Conservation (phyloP, 2,329 filamentous ascomycete genomes). For the Beauveria bassiana region DNA sequence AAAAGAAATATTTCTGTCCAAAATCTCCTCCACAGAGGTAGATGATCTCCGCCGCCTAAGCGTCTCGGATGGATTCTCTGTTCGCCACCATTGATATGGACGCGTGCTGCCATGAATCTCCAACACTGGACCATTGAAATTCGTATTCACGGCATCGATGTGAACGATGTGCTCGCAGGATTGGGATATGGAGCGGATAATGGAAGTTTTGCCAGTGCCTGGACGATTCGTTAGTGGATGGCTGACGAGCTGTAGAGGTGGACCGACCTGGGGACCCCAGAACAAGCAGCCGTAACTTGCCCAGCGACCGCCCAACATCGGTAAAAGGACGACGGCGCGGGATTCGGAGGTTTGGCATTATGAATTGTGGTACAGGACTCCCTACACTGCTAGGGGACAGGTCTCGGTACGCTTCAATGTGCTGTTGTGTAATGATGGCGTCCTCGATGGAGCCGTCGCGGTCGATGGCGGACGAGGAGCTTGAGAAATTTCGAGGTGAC, state of each 20-base stretch:
- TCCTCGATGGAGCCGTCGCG: conserved; percentile 20
- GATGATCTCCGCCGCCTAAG: conserved; percentile 57
- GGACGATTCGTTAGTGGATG: conserved; percentile 9
- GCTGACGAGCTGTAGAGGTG: background rate
- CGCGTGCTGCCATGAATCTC: conserved; percentile 75
- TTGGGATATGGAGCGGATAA: conserved; percentile 83
- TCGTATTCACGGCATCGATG: conserved; percentile 57
- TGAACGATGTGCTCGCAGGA: conserved; percentile 88
- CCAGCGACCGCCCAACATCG: conserved; percentile 72
- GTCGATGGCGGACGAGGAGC: conserved; percentile 31
- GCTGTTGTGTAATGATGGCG: conserved; percentile 12
- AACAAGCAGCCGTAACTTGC: conserved; percentile 81
- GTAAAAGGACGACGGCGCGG: conserved; percentile 86
- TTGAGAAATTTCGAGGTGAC: conserved; percentile 45
- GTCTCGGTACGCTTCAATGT: conserved; percentile 14
- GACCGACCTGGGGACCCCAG: conserved; percentile 65
- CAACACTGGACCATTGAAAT: conserved; percentile 32
- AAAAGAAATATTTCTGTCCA: conserved; percentile 91
- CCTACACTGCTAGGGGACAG: conserved; percentile 16
- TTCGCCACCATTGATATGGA: conserved; percentile 86
- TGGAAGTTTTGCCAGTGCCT: conserved; percentile 83
- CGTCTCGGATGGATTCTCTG: conserved; percentile 55
- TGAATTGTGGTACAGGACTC: conserved; percentile 60
- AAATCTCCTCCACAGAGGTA: conserved; percentile 55
- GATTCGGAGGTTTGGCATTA: conserved; percentile 95